Evolutionary conservation across 495 filamentous ascomycete genomes (phyloP).

Genomic region (Entonaema liquescens): DNA sequence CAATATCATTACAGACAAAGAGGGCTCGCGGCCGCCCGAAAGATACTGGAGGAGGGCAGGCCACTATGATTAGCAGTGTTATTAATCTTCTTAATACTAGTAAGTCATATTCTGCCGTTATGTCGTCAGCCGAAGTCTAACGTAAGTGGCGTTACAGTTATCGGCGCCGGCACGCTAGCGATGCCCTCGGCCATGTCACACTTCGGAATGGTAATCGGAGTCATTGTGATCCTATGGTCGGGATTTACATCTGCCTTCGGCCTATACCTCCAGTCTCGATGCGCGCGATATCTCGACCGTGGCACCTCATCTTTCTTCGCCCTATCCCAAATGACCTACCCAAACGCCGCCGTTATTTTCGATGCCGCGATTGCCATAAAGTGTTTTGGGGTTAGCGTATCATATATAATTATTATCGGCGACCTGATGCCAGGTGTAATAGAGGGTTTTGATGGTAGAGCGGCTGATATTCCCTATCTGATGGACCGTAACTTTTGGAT

Average conservation of each 20-base stretch:
- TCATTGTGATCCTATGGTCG: slow-evolving; percentile 88
- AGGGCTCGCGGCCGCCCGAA: slow-evolving; percentile 46
- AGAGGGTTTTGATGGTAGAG: slow-evolving; percentile 68
- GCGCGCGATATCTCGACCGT: slow-evolving; percentile 88
- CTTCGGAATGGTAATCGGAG: slow-evolving; percentile 85
- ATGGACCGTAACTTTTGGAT: slow-evolving; percentile 96
- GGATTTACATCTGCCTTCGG: slow-evolving; percentile 89
- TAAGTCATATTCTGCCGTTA: slow-evolving; percentile 49
- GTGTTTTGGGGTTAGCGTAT: slow-evolving; percentile 96
- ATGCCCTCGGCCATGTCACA: slow-evolving; percentile 94
- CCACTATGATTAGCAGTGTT: slow-evolving; percentile 89
- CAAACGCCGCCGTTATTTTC: slow-evolving; percentile 94
- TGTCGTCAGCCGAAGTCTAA: slow-evolving; percentile 1
- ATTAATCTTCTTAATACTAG: slow-evolving; percentile 97
- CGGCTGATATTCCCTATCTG: slow-evolving; percentile 70
- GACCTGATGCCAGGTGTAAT: slow-evolving; percentile 98
- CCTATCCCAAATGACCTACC: slow-evolving; percentile 93
- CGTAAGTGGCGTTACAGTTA: slow-evolving; percentile 61
- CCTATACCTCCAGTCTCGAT: slow-evolving; percentile 91
- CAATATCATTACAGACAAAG: slow-evolving; percentile 36
- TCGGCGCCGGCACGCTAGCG: slow-evolving; percentile 92
- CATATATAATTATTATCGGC: slow-evolving; percentile 98
- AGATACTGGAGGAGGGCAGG: slow-evolving; percentile 69
- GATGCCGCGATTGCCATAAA: slow-evolving; percentile 97
- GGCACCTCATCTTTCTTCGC: slow-evolving; percentile 85